A percentile compares a stretch with the other conserved stretches of the same genome.
These are phyloP conservation scores for Pisolithus albus DNA, from an alignment of 768 basidiomycete species.

Conservation along the genomic window DNA sequence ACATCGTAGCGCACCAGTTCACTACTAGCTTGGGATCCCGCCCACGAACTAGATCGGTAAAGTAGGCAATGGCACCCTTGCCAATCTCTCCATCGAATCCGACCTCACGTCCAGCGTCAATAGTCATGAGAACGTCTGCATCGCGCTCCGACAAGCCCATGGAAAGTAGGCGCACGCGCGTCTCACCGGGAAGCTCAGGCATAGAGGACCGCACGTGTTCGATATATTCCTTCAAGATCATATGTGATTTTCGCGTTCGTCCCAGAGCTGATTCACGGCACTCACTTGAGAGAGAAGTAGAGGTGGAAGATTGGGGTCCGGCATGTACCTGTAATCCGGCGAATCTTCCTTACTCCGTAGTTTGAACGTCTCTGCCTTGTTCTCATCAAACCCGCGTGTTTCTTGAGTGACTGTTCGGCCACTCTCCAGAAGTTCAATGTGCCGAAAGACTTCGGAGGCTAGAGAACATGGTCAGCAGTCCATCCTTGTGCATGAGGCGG, in stretches of 20 bases:
- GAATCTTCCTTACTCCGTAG: slow-evolving; percentile 89
- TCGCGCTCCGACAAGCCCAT: slow-evolving; percentile 57
- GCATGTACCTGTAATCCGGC: slow-evolving; percentile 97
- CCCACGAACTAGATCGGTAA: slow-evolving; percentile 54
- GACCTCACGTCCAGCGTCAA: slow-evolving; percentile 62
- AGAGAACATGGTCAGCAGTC: neutral
- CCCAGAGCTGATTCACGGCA: slow-evolving; percentile 5
- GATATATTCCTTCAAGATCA: slow-evolving; percentile 52
- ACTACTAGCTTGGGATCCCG: slow-evolving; percentile 65
- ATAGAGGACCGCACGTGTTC: slow-evolving; percentile 43
- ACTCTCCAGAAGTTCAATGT: slow-evolving; percentile 49
- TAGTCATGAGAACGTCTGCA: slow-evolving; percentile 63
- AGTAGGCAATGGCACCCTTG: slow-evolving; percentile 64
- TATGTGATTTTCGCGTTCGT: neutral
- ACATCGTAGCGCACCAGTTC: slow-evolving; percentile 62
- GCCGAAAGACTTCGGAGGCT: slow-evolving; percentile 82
- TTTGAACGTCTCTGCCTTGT: slow-evolving; percentile 70
- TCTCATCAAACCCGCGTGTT: slow-evolving; percentile 86
- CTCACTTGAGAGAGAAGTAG: slow-evolving; percentile 50
- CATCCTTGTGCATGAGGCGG: neutral
- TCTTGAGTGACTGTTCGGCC: slow-evolving; percentile 60
- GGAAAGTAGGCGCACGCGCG: slow-evolving; percentile 47
- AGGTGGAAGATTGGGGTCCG: slow-evolving; percentile 87
- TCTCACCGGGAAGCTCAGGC: slow-evolving; percentile 72
- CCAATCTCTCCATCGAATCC: slow-evolving; percentile 51